phyloP scores from a whole-genome alignment of 1,139 yeast genomes.

The Petasospora rhodanensis region DNA sequence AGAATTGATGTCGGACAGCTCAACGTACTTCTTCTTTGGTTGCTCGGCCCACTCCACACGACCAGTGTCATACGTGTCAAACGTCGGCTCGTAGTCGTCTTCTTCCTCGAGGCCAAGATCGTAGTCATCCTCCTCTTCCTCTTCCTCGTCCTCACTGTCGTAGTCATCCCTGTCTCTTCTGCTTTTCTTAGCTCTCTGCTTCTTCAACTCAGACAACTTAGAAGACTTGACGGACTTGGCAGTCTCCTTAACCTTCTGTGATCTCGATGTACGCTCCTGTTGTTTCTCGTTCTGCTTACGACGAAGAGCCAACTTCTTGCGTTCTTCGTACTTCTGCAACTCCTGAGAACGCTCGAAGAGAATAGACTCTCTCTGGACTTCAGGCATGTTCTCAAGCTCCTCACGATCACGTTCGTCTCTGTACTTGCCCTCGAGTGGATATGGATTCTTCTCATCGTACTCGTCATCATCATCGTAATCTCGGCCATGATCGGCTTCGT shows the following conservation, averaged over 20 bases:
- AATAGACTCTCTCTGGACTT: slow-evolving; percentile 85
- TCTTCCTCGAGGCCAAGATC: slow-evolving; percentile 41
- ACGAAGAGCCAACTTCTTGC: slow-evolving; percentile 76
- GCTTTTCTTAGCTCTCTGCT: slow-evolving; percentile 70
- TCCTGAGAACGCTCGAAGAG: slow-evolving; percentile 91
- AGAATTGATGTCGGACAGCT: slow-evolving; percentile 58
- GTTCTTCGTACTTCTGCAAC: slow-evolving; percentile 81
- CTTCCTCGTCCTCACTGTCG: slow-evolving; percentile 37
- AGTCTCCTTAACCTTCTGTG: slow-evolving; percentile 22
- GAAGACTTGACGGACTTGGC: slow-evolving; percentile 41
- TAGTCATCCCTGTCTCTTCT: slow-evolving; percentile 34
- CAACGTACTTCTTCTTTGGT: slow-evolving; percentile 36
- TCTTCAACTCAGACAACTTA: slow-evolving; percentile 77
- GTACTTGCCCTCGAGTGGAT: slow-evolving; percentile 90
- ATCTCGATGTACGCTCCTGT: slow-evolving; percentile 31
- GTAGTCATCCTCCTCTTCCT: slow-evolving; percentile 32
- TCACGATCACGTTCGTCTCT: slow-evolving; percentile 76
- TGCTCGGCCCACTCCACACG: slow-evolving; percentile 41
- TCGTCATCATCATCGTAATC: slow-evolving; percentile 28
- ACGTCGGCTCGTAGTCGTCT: slow-evolving; percentile 34
- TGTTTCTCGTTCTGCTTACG: slow-evolving; percentile 53
- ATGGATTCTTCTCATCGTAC: slow-evolving; percentile 54
- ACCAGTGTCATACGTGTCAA: slow-evolving; percentile 12
- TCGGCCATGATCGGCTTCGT: slow-evolving; percentile 27
- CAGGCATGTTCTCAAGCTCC: slow-evolving; percentile 70